Conservation (phyloP, 2,329 filamentous ascomycete species). For the Orbilia ellipsospora region DNA sequence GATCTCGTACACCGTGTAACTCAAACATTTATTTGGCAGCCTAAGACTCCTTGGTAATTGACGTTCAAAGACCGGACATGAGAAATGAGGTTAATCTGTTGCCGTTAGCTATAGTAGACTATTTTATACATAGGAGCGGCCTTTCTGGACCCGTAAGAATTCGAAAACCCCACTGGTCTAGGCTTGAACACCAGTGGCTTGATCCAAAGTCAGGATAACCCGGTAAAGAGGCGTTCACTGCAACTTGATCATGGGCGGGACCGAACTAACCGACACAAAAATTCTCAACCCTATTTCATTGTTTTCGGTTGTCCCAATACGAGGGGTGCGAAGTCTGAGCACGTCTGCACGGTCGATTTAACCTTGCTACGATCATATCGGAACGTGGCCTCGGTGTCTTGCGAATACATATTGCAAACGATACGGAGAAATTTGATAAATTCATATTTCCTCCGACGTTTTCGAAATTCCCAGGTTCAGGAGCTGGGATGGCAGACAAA, state of each 20-base stretch:
- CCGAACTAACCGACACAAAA: constrained; percentile 17
- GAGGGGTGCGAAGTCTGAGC: too few species aligned
- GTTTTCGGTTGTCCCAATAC: background rate
- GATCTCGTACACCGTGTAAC: too few species aligned
- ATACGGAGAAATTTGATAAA: constrained; percentile 25
- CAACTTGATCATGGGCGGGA: too few species aligned
- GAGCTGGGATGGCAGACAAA: background rate
- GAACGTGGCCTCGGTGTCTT: constrained; percentile 35
- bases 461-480: constrained; percentile 14
- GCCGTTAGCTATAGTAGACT: too few species aligned
- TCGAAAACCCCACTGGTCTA: too few species aligned
- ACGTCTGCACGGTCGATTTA: constrained; percentile 23
- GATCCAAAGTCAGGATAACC: constrained; percentile 22
- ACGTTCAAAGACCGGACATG: too few species aligned
- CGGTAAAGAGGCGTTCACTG: constrained; percentile 3
- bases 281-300: background rate
- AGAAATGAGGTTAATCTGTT: too few species aligned
- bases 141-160: too few species aligned
- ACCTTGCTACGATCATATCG: constrained; percentile 19
- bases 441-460: constrained; percentile 27
- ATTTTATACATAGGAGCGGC: too few species aligned
- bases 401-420: constrained; percentile 21
- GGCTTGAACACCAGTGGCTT: background rate
- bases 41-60: too few species aligned
- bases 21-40: too few species aligned